Conservation (phyloP, 345 rosid genomes). For the Hibiscus syriacus region DNA sequence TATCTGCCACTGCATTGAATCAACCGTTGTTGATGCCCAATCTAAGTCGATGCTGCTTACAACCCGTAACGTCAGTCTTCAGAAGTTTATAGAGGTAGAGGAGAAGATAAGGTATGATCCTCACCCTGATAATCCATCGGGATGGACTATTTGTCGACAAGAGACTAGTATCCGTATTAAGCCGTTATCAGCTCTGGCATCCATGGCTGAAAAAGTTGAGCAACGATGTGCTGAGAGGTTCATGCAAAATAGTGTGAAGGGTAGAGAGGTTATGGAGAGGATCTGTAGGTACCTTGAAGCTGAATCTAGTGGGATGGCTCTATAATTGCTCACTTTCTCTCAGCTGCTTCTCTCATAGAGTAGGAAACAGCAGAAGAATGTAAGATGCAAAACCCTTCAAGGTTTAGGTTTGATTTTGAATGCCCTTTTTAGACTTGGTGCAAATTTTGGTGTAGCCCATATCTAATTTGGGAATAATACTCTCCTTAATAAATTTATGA, state of each 20-base stretch:
- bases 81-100: slow-evolving; percentile 85
- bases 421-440: too few relatives aligned
- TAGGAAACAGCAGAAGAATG: slow-evolving; percentile 7
- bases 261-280: too few relatives aligned
- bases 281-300: slow-evolving; percentile 92
- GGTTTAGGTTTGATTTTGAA: neutral
- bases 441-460: too few relatives aligned
- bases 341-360: slow-evolving; percentile 3
- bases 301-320: slow-evolving; percentile 53
- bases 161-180: too few relatives aligned
- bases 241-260: too few relatives aligned
- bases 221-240: too few relatives aligned
- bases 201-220: too few relatives aligned
- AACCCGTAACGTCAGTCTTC: slow-evolving; percentile 75
- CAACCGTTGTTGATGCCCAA: slow-evolving; percentile 71
- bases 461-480: neutral
- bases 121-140: too few relatives aligned
- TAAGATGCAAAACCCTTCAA: too few relatives aligned
- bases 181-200: too few relatives aligned
- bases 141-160: too few relatives aligned
- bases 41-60: slow-evolving; percentile 77
- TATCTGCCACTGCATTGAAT: slow-evolving; percentile 83
- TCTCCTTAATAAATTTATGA: neutral
- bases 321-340: slow-evolving; percentile 19
- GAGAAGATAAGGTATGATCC: too few relatives aligned